Evolutionary conservation across 169 alveolate species (phyloP).

Genomic region (Plasmodium gaboni): DNA sequence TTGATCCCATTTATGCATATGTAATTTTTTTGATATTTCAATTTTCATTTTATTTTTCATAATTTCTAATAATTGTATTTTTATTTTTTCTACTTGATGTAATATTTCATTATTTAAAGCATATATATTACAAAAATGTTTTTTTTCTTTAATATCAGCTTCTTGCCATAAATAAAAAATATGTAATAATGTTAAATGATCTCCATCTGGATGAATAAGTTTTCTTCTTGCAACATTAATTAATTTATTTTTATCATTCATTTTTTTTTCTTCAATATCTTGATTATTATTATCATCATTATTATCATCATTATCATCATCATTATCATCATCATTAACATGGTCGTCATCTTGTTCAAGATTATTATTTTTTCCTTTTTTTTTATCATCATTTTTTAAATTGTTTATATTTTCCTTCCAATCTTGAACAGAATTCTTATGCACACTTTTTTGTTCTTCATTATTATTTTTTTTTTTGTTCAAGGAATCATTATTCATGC

Average conservation of each 20-base stretch:
- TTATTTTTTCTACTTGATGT: conserved; percentile 81
- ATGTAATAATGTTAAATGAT: conserved; percentile 95
- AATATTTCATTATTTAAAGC: conserved; percentile 85
- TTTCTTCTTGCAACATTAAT: conserved; percentile 94
- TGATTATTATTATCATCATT: background rate
- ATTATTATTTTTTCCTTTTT: background rate
- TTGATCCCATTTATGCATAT: conserved; percentile 75
- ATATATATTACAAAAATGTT: conserved; percentile 88
- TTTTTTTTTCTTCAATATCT: conserved; percentile 62
- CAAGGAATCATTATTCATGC: conserved; percentile 82
- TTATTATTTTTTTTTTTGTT: background rate
- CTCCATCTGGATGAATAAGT: conserved; percentile 97
- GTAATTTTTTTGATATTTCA: conserved; percentile 21
- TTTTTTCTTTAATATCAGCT: conserved; percentile 79
- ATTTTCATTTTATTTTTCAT: conserved; percentile 22
- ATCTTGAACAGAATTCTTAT: background rate
- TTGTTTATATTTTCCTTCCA: background rate
- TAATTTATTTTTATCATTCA: conserved; percentile 90
- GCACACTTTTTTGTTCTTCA: background rate
- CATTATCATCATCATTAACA: background rate
- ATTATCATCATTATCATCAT: background rate
- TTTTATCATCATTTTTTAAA: background rate
- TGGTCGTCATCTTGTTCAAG: background rate
- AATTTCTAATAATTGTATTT: conserved; percentile 50
- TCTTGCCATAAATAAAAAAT: conserved; percentile 86